Evolutionary conservation across 768 basidiomycete genomes (phyloP).

Genomic region (Hygrophoropsis aurantiaca): DNA sequence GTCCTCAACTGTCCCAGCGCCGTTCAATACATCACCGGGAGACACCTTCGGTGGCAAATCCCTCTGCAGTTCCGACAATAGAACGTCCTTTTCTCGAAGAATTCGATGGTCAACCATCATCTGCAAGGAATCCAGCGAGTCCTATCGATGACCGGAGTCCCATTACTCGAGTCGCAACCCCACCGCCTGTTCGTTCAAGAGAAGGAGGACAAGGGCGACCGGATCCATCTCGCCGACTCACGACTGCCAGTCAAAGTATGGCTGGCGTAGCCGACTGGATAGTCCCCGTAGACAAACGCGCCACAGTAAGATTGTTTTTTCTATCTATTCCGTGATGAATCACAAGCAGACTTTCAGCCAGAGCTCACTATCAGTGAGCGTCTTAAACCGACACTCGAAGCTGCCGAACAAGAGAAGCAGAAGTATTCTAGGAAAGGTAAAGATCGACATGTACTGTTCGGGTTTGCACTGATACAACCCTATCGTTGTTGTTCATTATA

Average conservation of each 20-base stretch:
- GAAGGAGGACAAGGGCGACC: too few relatives aligned
- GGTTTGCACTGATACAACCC: neutral
- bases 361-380: slow-evolving; percentile 42
- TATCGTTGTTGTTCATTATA: neutral
- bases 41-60: too few relatives aligned
- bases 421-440: slow-evolving; percentile 46
- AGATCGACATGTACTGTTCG: neutral
- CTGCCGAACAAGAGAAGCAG: slow-evolving; percentile 41
- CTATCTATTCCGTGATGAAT: neutral
- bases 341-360: neutral
- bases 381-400: slow-evolving; percentile 46
- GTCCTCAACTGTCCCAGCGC: too few relatives aligned
- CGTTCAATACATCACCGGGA: too few relatives aligned
- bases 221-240: neutral
- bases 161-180: neutral
- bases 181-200: neutral
- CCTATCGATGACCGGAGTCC: neutral
- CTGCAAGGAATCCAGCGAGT: too few relatives aligned
- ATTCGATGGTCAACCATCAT: too few relatives aligned
- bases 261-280: slow-evolving; percentile 41
- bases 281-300: slow-evolving; percentile 34
- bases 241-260: neutral
- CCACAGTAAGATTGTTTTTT: neutral
- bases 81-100: too few relatives aligned
- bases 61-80: too few relatives aligned